phyloP scores from a whole-genome alignment of 1,139 yeast species.

The Lodderomyces metapsilosis region DNA sequence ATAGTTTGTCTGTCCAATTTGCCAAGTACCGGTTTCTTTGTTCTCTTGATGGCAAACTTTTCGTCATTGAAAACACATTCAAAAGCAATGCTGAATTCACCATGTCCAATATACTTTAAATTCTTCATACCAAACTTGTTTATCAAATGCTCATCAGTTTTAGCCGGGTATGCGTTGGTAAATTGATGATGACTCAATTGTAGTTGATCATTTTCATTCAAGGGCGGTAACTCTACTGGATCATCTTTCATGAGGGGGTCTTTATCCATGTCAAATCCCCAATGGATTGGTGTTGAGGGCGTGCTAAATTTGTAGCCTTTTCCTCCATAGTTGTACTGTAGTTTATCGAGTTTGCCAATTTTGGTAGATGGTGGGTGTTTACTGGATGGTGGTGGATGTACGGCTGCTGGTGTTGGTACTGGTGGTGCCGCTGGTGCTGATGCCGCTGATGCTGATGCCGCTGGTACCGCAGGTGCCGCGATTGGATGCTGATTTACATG shows the following conservation, averaged over 20 bases:
- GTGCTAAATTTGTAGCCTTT: constrained; percentile 13
- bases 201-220: constrained; percentile 9
- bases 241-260: constrained; percentile 5
- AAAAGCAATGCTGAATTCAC: constrained; percentile 88
- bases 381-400: background rate
- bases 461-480: background rate
- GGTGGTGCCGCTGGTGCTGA: too few species aligned
- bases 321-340: background rate
- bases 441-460: background rate
- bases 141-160: constrained; percentile 57
- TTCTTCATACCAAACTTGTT: constrained; percentile 64
- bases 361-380: background rate
- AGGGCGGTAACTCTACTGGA: constrained; percentile 5
- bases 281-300: constrained; percentile 32
- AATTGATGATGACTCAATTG: constrained; percentile 4
- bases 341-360: constrained; percentile 1
- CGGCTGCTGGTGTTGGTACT: too few species aligned
- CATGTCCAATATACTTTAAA: constrained; percentile 72
- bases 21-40: constrained; percentile 54
- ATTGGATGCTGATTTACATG: background rate
- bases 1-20: constrained; percentile 38
- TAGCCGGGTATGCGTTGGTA: constrained; percentile 14
- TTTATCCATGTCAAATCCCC: constrained; percentile 9
- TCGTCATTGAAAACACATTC: constrained; percentile 66
- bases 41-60: constrained; percentile 82